Evolutionary conservation across 345 rosid genomes (phyloP), one percentile per base, ranked within the genome.

Genomic region (Hibiscus trionum): DNA sequence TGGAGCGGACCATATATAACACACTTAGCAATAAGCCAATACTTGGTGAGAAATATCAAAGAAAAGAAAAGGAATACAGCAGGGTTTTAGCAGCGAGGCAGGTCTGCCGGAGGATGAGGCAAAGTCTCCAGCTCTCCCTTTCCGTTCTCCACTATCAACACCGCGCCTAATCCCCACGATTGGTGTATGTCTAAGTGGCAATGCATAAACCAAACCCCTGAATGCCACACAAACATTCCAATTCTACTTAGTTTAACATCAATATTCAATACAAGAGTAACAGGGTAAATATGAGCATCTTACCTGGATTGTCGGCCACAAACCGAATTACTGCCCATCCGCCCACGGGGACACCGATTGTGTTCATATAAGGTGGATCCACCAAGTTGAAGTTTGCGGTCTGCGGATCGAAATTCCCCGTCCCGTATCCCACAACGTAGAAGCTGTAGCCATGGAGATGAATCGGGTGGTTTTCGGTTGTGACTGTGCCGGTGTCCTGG

Each of bases 271-370:
- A 6, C 17, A 33, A 49, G 11, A 4, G 7, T 65, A 31, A 4
- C 52, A n/a, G 7, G 35, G 2, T 47, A 46, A 21, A 15, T 15
- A 29, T 16, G 1, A 10, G 16, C 7, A 0, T 16, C 63, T 19
- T 83, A 90, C 95, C 96, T 61, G 96, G 96, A 80, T 88, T 93
- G 80, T 90, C 87, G 27, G 95, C 95, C 4, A 77, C 81, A 50
- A 88, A 87, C n/a, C 95, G 82, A 65, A 93, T 81, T 4, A 87
- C 98, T 21, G 98, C 96, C 97, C 98, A 93, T 73, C 97, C 97
- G 3, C 97, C 97, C 15, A 85, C 91, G 0, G 97, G 97, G 52
- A 93, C 96, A 73, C 95, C 98, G 29, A 93, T 86, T 39, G 91
- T 89, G 86, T 88, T 93, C 90, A 88, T 81, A 66, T 84, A 86